These are phyloP conservation scores for Colletotrichum truncatum DNA, from an alignment of 2,329 filamentous ascomycete species.

Conservation along the genomic window DNA sequence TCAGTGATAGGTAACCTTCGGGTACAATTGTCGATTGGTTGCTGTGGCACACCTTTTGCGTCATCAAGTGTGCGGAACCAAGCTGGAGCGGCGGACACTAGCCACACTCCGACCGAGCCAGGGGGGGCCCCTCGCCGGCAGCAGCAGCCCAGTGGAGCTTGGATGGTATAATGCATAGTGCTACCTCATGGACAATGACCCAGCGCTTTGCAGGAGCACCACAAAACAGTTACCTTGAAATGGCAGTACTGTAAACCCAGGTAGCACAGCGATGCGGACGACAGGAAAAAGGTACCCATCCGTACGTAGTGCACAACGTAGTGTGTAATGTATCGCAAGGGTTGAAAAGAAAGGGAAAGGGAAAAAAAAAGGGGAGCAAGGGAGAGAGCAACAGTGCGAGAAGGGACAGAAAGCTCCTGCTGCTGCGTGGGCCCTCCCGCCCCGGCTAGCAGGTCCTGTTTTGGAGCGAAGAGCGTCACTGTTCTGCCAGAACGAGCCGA, in stretches of 20 bases:
- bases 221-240: too few species aligned
- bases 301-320: too few species aligned
- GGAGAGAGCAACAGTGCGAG: neutral
- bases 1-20: conserved; percentile 2
- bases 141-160: too few species aligned
- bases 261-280: too few species aligned
- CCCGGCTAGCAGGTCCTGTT: conserved; percentile 21
- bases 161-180: too few species aligned
- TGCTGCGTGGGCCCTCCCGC: neutral
- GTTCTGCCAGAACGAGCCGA: conserved; percentile 3
- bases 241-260: too few species aligned
- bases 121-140: conserved; percentile 8
- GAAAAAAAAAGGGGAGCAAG: neutral
- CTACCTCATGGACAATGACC: too few species aligned
- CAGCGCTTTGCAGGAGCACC: too few species aligned
- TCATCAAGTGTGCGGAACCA: conserved; percentile 29
- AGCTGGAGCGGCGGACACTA: conserved; percentile 29
- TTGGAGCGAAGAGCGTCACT: conserved; percentile 28
- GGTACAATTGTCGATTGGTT: conserved; percentile 27
- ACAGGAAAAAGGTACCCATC: too few species aligned
- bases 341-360: neutral
- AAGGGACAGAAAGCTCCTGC: conserved; percentile 5
- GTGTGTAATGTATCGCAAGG: neutral
- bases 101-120: conserved; percentile 28
- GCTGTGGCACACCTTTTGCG: conserved; percentile 33